Evolutionary conservation across 305 asterid species (phyloP), one percentile per base, ranked within the genome.

Genomic region (Fraxinus latifolia): DNA sequence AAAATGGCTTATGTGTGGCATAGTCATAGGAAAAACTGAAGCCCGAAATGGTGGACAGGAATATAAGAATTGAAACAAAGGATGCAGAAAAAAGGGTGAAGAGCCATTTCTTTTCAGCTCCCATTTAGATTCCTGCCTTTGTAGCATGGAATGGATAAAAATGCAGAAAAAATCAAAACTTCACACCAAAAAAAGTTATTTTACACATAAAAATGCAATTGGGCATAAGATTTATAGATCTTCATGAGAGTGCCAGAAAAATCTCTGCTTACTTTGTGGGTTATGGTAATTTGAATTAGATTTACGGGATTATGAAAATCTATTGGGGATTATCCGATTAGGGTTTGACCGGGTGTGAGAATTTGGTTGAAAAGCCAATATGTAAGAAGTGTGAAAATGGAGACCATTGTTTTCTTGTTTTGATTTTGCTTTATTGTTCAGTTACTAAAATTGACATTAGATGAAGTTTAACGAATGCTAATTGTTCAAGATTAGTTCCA

Each of bases 81-180:
- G 98, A 93, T 50, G 96, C 99, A 39, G 90, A 89, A 78, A 96
- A 94, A 55, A 96, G 95, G 87, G 95, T 93, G 86, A 88, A 96
- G 42, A 96, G 90, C 99, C 98, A 96, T 90, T 92, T 96, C 92
- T 89, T 93, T 72, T 93, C 99, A 87, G 97, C 90, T 90, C 94
- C 98, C 95, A 91, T 90, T 44, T 74, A 77, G 82, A 87, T 84
- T 78, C 65, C 82, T 34, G 74, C 39, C 25, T 58, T 82, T 34
- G 60, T 62, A 55, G 25, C 85, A 82, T 85, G 81, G 73, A 79
- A 55, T 36, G 84, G 1, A 74, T 74, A 32, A 17, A 32, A 17
- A 55, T 31, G 15, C 12, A 62, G 31, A 58, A 23, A 6, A 2
- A 33, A 29, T 4, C 23, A 70, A 81, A 60, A 32, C 11, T 67